Percentiles rank a stretch among this genome's conserved stretches.
Conservation (phyloP, 2,329 filamentous ascomycete species). For the Magnaporthiopsis poae region DNA sequence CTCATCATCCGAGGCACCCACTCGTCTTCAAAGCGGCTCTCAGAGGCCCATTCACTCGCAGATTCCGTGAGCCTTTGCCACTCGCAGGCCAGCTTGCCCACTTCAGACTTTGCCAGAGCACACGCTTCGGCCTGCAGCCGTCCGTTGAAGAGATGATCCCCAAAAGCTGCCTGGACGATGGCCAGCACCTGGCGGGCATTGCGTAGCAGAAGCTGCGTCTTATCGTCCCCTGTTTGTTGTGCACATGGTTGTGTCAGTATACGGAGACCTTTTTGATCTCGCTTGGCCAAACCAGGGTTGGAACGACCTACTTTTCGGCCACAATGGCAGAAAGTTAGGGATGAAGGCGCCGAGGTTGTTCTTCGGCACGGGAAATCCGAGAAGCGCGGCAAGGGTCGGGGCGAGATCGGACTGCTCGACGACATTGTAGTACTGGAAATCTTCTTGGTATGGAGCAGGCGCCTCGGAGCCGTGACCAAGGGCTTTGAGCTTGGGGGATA, state of each 20-base stretch:
- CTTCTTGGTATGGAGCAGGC: constrained; percentile 42
- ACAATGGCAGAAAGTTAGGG: constrained; percentile 66
- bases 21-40: constrained; percentile 22
- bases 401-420: constrained; percentile 94
- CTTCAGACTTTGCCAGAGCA: constrained; percentile 29
- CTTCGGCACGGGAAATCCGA: constrained; percentile 77
- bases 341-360: constrained; percentile 89
- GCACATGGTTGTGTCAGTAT: not conserved
- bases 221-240: constrained; percentile 34
- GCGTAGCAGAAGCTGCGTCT: constrained; percentile 57
- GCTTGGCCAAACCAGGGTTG: not conserved
- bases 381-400: constrained; percentile 73
- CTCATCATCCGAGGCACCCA: constrained; percentile 36
- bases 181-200: constrained; percentile 75
- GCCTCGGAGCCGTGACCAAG: constrained; percentile 26
- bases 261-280: not conserved
- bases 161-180: constrained; percentile 67
- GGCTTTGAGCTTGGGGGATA: constrained; percentile 68
- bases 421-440: constrained; percentile 73
- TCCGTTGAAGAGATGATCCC: constrained; percentile 32
- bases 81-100: constrained; percentile 56
- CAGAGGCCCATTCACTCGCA: constrained; percentile 3
- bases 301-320: constrained; percentile 47
- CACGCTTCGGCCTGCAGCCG: constrained; percentile 17
- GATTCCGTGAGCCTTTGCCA: constrained; percentile 42